Evolutionary conservation across 345 rosid genomes (phyloP), one percentile per base, ranked within the genome.

Genomic region (Populus pruinosa): DNA sequence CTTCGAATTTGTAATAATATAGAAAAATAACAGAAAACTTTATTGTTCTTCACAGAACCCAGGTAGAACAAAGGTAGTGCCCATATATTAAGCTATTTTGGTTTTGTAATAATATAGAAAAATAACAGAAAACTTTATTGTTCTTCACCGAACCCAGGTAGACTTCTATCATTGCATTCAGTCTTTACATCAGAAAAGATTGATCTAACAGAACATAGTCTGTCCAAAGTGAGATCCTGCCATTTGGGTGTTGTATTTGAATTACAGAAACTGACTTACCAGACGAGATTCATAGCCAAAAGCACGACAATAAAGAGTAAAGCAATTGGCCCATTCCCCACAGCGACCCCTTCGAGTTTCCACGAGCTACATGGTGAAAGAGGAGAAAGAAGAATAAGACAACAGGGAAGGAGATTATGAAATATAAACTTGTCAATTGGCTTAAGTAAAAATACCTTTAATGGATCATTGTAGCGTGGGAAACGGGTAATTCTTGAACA

Each of bases 301-400:
- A 69, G 96, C 87, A 74, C 96, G 88, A 67, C 99, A 95, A 74
- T 92, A 95, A 21, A 93, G 88, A n/a, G 97, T 92, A 84, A 95
- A 95, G 87, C 99, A 95, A 82, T 92, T 96, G 68, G 98, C 99
- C 98, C 98, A 96, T 87, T 96, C 99, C 82, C 99, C 98, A 66
- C 99, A 96, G 43, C 98, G 98, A 66, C 99, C 99, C 76, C 83
- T 88, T 83, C 91, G 92, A 36, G 98, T 93, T 88, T 92, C 96
- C 33, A 95, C 64, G 23, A 95, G 96, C 99, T 95, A 87, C 81
- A 78, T 36, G 61, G 23, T 71, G 66, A 70, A 39, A 72, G 74
- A 18, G 64, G 21, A 23, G 44, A 67, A 41, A 61, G 31, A 73
- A 50, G 67, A 79, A 27, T 47, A 80, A 72, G 61, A 29, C 35